A percentile compares a stretch with the other conserved stretches of the same genome.
Evolutionary conservation across 2,329 filamentous ascomycete species (phyloP).

Genomic region (Ustulina deusta): DNA sequence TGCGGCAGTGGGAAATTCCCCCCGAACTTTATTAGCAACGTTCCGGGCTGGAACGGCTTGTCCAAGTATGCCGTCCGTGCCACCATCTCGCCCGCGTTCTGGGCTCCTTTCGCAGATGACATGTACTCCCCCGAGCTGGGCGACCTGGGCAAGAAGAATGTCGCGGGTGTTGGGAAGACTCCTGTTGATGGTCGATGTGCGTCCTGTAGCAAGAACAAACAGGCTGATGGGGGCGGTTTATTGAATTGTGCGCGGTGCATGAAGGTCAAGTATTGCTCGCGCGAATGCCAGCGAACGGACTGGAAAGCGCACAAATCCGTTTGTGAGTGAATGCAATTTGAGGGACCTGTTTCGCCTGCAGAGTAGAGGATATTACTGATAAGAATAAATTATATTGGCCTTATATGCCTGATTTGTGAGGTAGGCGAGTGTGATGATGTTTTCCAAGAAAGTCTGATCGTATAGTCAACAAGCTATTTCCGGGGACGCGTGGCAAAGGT

Average conservation of each 20-base stretch:
- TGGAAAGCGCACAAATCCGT: conserved; percentile 46
- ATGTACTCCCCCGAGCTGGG: conserved; percentile 6
- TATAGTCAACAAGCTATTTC: no score
- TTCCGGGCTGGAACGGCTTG: conserved; percentile 56
- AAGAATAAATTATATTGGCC: conserved; percentile 8
- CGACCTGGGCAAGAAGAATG: neutral
- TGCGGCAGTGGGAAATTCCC: conserved; percentile 60
- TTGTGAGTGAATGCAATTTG: conserved; percentile 30
- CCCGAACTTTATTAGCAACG: conserved; percentile 50
- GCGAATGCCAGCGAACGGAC: conserved; percentile 44
- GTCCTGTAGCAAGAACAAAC: conserved; percentile 15
- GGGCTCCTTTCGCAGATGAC: conserved; percentile 48
- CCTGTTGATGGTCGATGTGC: conserved; percentile 18
- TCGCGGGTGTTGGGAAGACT: neutral
- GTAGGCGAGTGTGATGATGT: neutral
- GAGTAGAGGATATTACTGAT: conserved; percentile 3
- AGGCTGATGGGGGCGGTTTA: conserved; percentile 14
- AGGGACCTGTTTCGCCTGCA: neutral
- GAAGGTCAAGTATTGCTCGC: conserved; percentile 48
- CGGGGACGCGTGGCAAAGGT: no score
- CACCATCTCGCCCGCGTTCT: conserved; percentile 67
- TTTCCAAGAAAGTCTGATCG: no score
- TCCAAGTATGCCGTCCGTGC: conserved; percentile 63
- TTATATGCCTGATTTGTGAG: neutral
- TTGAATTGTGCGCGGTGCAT: conserved; percentile 37